These are phyloP conservation scores for Chlorella sp. DNA, from an alignment of 139 green algal genomes.

Conservation along the genomic window DNA sequence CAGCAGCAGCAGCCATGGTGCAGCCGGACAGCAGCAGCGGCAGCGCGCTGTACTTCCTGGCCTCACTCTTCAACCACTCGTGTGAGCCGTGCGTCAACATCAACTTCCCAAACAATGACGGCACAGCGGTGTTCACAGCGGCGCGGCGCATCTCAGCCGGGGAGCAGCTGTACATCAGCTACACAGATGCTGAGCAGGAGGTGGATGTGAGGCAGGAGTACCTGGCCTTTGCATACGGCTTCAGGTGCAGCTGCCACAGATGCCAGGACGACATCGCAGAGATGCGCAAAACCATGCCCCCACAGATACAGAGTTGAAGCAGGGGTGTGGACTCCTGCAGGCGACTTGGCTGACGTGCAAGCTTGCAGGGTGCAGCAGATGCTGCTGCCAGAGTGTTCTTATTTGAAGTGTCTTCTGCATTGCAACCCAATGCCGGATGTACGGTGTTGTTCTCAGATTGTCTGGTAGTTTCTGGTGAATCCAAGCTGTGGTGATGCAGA, in stretches of 20 bases:
- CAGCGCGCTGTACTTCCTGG: background rate
- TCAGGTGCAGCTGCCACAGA: constrained; percentile 36
- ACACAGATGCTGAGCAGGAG: constrained; percentile 32
- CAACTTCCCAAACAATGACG: constrained; percentile 34
- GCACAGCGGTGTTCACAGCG: constrained; percentile 16
- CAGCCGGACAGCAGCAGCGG: background rate
- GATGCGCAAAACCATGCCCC: too few species aligned
- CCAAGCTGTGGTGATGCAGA: too few species aligned
- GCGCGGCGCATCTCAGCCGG: constrained; percentile 18
- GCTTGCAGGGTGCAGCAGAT: background rate
- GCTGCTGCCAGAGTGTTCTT: background rate
- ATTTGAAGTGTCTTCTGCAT: too few species aligned
- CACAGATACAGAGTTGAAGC: too few species aligned
- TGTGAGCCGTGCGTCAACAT: constrained; percentile 49
- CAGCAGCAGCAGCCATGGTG: background rate
- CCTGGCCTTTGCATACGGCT: constrained; percentile 47
- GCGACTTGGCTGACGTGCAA: too few species aligned
- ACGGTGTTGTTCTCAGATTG: too few species aligned
- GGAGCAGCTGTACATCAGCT: constrained; percentile 47
- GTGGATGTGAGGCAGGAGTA: constrained; percentile 11
- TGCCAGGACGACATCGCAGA: constrained; percentile 45
- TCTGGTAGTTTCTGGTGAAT: too few species aligned
- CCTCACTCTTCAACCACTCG: constrained; percentile 43
- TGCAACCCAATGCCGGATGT: too few species aligned
- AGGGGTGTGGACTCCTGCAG: too few species aligned